phyloP scores from a whole-genome alignment of 2,329 filamentous ascomycete species.

The Aspergillus pseudoglaucus region DNA sequence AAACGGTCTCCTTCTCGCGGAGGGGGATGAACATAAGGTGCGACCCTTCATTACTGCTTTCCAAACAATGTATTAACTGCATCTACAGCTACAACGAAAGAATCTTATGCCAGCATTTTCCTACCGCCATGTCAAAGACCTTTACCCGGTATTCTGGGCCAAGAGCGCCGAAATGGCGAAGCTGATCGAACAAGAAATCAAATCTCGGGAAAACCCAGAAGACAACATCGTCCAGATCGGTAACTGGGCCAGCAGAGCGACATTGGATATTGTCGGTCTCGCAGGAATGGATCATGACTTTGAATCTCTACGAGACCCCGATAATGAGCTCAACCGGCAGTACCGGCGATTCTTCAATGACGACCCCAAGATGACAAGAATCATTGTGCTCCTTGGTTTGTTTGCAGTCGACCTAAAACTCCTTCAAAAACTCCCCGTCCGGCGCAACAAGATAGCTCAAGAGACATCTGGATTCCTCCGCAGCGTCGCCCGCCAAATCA shows the following conservation, averaged over 20 bases:
- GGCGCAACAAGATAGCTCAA: constrained; percentile 61
- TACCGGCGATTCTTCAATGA: constrained; percentile 23
- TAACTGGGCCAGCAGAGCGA: constrained; percentile 60
- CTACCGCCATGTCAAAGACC: constrained; percentile 77
- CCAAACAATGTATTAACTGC: background rate
- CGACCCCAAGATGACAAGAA: constrained; percentile 19
- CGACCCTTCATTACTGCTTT: background rate
- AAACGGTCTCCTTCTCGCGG: constrained; percentile 58
- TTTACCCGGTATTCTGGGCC: constrained; percentile 78
- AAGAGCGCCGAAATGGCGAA: constrained; percentile 65
- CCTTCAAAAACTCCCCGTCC: constrained; percentile 58
- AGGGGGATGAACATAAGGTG: constrained; percentile 83
- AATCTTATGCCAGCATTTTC: constrained; percentile 75
- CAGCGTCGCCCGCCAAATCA: constrained; percentile 59
- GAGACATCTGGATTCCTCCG: constrained; percentile 56
- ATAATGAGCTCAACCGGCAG: constrained; percentile 49
- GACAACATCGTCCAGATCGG: constrained; percentile 50
- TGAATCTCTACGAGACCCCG: constrained; percentile 55
- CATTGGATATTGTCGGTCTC: constrained; percentile 68
- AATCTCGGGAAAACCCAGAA: constrained; percentile 27
- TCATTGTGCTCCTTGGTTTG: constrained; percentile 51
- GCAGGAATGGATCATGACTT: constrained; percentile 69
- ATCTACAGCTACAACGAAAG: constrained; percentile 55
- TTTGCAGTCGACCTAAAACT: constrained; percentile 60
- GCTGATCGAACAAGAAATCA: constrained; percentile 48